A percentile compares a stretch with the other conserved stretches of the same genome.
These are phyloP conservation scores for Zea luxurians DNA, from an alignment of 176 grass and related monocot genomes.

Conservation along the genomic window DNA sequence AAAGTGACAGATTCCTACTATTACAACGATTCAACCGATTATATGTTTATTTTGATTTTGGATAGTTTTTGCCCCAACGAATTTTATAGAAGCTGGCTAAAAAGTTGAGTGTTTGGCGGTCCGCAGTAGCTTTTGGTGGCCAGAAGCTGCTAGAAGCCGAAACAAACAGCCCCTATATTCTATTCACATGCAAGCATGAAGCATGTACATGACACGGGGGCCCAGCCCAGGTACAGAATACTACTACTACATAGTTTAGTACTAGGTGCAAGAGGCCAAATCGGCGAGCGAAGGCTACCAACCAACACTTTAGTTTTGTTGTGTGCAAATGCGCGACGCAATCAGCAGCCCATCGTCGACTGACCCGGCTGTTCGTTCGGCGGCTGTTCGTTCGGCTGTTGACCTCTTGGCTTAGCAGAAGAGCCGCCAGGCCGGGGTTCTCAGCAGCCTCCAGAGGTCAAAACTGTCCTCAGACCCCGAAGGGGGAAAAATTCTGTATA, in stretches of 20 bases:
- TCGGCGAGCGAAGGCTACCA: not conserved
- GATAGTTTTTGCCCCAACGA: too few species aligned
- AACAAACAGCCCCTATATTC: too few species aligned
- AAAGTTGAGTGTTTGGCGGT: too few species aligned
- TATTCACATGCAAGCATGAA: not conserved
- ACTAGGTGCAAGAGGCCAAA: not conserved
- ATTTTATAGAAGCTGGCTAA: too few species aligned
- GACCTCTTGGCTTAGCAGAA: conserved; percentile 44
- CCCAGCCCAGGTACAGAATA: not conserved
- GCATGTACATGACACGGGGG: too few species aligned
- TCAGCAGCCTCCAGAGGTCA: conserved; percentile 13
- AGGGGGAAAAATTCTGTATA: too few species aligned
- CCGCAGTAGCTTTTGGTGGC: too few species aligned
- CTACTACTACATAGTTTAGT: not conserved
- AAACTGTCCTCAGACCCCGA: not conserved
- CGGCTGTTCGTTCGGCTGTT: conserved; percentile 19
- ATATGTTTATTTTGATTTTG: too few species aligned
- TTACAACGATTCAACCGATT: too few species aligned
- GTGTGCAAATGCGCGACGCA: not conserved
- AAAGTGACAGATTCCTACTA: too few species aligned
- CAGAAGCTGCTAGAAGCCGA: too few species aligned
- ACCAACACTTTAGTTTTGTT: not conserved
- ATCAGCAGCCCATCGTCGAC: not conserved
- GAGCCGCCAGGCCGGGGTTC: not conserved
- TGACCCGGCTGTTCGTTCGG: conserved; percentile 2